phyloP scores from a whole-genome alignment of 768 basidiomycete genomes.

The Russula foetens region DNA sequence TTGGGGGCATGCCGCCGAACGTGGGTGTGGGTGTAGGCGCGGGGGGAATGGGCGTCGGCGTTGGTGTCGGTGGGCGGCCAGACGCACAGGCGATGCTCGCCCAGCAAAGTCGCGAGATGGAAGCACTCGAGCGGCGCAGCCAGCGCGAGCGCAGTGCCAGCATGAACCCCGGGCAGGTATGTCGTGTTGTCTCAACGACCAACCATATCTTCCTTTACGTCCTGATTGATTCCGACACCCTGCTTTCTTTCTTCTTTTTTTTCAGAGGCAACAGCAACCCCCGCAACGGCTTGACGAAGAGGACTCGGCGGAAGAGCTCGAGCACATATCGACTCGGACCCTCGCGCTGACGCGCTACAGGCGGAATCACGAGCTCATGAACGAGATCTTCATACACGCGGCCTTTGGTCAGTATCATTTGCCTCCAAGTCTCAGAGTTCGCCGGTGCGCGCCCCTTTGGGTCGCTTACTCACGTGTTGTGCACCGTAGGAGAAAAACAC shows the following conservation, averaged over 20 bases:
- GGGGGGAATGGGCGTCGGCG: background rate
- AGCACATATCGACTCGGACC: conserved; percentile 63
- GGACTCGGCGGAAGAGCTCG: conserved; percentile 43
- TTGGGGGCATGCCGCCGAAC: conserved; percentile 6
- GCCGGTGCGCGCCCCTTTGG: no score
- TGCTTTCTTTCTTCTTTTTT: background rate
- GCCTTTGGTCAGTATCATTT: conserved; percentile 41
- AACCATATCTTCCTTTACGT: no score
- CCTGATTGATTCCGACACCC: background rate
- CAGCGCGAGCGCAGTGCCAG: conserved; percentile 31
- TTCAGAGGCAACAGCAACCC: conserved; percentile 10
- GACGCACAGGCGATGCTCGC: conserved; percentile 58
- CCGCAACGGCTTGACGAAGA: conserved; percentile 20
- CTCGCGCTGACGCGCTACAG: conserved; percentile 65
- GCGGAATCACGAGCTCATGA: conserved; percentile 81
- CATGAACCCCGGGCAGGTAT: conserved; percentile 20
- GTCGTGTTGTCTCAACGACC: background rate
- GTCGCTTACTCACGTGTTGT: background rate
- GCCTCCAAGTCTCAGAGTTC: background rate
- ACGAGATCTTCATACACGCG: conserved; percentile 68
- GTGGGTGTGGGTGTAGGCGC: conserved; percentile 1
- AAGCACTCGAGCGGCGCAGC: conserved; percentile 50
- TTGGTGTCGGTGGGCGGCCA: conserved; percentile 4
- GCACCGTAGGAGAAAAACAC: conserved; percentile 37
- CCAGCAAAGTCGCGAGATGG: conserved; percentile 68